Conservation (phyloP, 257 asterid genomes). For the Petrea volubilis region DNA sequence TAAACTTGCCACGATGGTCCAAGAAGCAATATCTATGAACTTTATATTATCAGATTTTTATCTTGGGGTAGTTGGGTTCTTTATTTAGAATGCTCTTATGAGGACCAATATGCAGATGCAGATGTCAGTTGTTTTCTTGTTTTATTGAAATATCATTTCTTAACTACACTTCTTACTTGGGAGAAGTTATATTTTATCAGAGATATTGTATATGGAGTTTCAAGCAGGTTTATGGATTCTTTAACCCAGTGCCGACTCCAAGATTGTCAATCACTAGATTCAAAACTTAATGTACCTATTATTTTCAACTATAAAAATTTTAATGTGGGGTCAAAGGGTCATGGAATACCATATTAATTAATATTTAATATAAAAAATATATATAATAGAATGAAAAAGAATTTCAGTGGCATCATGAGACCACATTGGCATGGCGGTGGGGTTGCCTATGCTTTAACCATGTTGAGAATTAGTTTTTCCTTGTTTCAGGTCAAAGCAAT, state of each 20-base stretch:
- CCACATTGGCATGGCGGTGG: no score
- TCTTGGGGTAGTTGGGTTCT: neutral
- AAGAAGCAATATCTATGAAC: neutral
- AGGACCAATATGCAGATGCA: neutral
- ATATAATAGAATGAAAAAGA: no score
- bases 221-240: neutral
- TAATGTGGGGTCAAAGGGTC: no score
- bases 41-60: neutral
- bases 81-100: neutral
- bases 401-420: no score
- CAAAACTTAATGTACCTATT: no score
- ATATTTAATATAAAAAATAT: no score
- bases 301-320: no score
- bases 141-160: neutral
- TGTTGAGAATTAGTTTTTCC: neutral
- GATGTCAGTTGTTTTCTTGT: neutral
- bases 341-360: no score
- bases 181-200: neutral
- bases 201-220: neutral
- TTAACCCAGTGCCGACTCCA: no score
- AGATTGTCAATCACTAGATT: no score
- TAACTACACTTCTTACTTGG: neutral
- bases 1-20: neutral
- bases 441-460: no score
- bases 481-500: slow-evolving; percentile 37